These are phyloP conservation scores for Peronospora tabacina DNA, from an alignment of 352 stramenopile genomes.

Conservation along the genomic window DNA sequence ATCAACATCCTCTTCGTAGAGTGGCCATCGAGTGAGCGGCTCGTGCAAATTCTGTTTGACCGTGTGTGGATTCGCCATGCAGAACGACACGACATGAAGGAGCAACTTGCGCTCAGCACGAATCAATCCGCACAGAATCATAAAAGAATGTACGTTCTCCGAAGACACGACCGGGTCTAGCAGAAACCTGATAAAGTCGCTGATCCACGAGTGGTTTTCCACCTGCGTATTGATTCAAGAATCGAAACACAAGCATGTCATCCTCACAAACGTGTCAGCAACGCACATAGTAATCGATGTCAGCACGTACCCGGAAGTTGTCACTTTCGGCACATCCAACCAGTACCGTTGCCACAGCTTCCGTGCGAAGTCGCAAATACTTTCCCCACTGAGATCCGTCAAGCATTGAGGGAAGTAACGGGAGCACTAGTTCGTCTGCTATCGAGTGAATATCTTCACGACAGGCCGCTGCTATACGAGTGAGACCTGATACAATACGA, in stretches of 20 bases:
- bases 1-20: constrained; percentile 63
- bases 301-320: constrained; percentile 32
- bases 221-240: constrained; percentile 17
- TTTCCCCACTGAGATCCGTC: constrained; percentile 46
- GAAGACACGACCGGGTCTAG: constrained; percentile 40
- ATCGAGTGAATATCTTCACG: constrained; percentile 29
- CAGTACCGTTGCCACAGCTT: constrained; percentile 43
- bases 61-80: constrained; percentile 27
- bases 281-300: not conserved
- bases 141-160: constrained; percentile 42
- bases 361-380: constrained; percentile 36
- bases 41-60: constrained; percentile 40
- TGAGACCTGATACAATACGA: constrained; percentile 49
- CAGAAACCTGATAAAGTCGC: constrained; percentile 36
- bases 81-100: constrained; percentile 35
- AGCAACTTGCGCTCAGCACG: constrained; percentile 27
- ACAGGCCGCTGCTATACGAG: constrained; percentile 39
- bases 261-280: not conserved
- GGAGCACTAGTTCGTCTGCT: constrained; percentile 41
- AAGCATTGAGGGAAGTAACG: constrained; percentile 38
- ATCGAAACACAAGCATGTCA: constrained; percentile 6
- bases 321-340: constrained; percentile 32
- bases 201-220: constrained; percentile 38
- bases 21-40: constrained; percentile 41
- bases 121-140: constrained; percentile 36